Percentiles rank a stretch among this genome's conserved stretches.
Conservation (phyloP, 2,329 filamentous ascomycete species). For the Aspergillus phoenicis region DNA sequence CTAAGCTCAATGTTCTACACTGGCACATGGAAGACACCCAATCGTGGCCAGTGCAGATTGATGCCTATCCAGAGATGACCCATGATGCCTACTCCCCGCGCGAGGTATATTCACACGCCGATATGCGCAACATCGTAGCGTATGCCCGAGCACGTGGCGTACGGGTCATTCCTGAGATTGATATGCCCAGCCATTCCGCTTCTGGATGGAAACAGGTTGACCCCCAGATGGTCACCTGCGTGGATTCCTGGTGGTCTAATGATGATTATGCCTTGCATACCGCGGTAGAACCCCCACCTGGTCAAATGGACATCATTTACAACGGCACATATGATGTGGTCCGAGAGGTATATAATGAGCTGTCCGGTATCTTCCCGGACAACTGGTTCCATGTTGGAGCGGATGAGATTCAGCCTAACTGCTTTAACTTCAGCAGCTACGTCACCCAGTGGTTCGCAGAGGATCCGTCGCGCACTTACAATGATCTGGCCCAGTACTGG, state of each 20-base stretch:
- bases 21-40: slow-evolving; percentile 61
- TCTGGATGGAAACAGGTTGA: slow-evolving; percentile 61
- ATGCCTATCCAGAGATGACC: slow-evolving; percentile 55
- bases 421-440: slow-evolving; percentile 60
- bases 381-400: slow-evolving; percentile 60
- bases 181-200: slow-evolving; percentile 63
- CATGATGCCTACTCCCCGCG: slow-evolving; percentile 57
- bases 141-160: slow-evolving; percentile 59
- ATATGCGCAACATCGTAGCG: slow-evolving; percentile 49
- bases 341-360: slow-evolving; percentile 56
- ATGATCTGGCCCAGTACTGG: slow-evolving; percentile 59
- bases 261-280: slow-evolving; percentile 59
- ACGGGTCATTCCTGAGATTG: slow-evolving; percentile 62
- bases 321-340: slow-evolving; percentile 60
- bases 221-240: slow-evolving; percentile 58
- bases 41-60: slow-evolving; percentile 58
- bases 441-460: slow-evolving; percentile 55
- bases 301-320: slow-evolving; percentile 59
- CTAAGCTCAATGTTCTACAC: slow-evolving; percentile 61
- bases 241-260: slow-evolving; percentile 63
- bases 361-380: slow-evolving; percentile 55
- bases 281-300: slow-evolving; percentile 59
- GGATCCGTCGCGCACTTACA: slow-evolving; percentile 53
- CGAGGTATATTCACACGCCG: slow-evolving; percentile 50
- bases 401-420: slow-evolving; percentile 58